Evolutionary conservation across 129 eudicot species (phyloP), one percentile per base, ranked within the genome.

Genomic region (Lactuca sativa): DNA sequence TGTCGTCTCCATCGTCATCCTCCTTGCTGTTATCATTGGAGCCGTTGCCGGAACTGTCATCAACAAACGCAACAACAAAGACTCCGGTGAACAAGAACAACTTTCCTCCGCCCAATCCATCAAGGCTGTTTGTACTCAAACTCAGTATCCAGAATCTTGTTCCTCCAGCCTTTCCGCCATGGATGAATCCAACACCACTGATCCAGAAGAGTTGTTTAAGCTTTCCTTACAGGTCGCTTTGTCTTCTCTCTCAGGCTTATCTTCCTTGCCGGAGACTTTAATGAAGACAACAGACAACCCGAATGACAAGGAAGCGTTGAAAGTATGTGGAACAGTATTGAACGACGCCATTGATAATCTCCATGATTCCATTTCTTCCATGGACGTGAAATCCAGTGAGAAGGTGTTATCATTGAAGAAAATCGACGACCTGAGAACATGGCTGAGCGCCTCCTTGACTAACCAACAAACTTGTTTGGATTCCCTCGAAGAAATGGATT

Each of bases 381-480:
- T 78, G 60, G 70, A 69, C 2, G 82, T 30, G 1, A 63, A 74
- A 9, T 34, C 66, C 0, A 77, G 87, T 11, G 67, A 72, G 33
- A 69, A 67, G 2, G 1, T 70, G 14, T 49, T 66, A 15, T 56
- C 80, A 5, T 15, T 12, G 0, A 2, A 38, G 14, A 78, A 77
- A 17, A 73, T 84, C 51, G 69, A 78, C 68, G 85, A 84, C 60
- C 41, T 90, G 21, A 74, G 67, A 18, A 90, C 97, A 36, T 90
- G 95, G 97, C 79, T 90, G 41, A 90, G 91, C 69, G 65, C 95
- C 11, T 58, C 86, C 4, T 31, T 90, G 15, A 90, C 97, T 5
- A 87, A 90, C 56, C 95, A 86, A 37, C 91, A 90, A 37, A 86
- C 95, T 36, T 90, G 97, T 34, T 43, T 90, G 44, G 97, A 90